Base-by-base conservation (phyloP, 2,329 filamentous ascomycete species). In the Arthrobotrys conoides region DNA sequence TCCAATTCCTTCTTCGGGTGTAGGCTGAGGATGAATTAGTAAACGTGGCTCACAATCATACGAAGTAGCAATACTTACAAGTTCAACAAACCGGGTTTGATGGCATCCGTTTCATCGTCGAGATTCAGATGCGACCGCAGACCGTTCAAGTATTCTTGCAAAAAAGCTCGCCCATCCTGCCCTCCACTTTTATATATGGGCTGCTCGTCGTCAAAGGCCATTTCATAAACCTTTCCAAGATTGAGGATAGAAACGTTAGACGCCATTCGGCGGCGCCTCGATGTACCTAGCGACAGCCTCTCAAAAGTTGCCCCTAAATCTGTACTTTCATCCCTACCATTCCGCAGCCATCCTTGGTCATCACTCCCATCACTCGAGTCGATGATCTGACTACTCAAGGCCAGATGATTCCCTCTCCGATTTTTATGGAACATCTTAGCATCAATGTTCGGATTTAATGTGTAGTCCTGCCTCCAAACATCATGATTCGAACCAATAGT, bases 401-500 rank as follows among this genome's bases (percentile, higher is more conserved):
- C 55, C 0, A 59, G 41, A 24, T 63, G 44, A 18, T 68, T 78
- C 5, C 30, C 16, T 20, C 71, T 72, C 5, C 68, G 61, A n/a
- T 57, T 27, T 20, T 49, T 69, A 8, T 51, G 63, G 20, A 72
- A 69, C 12, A 65, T 68, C 9, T n/a, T 22, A 61, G 27, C 18
- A 16, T 78, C 57, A 5, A 78, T 14, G 12, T 49, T 65, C 8
- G 51, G 46, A 46, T 72, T 64, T 12, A 65, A n/a, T 8, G 75
- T 78, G 27, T 63, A 78, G 30, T 78, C 75, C 22, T 78, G 75
- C 44, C 63, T 69, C 75, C 75, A 78, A n/a, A 78, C 24, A 14
- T 69, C 75, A 41, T 65, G 61, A 16, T 64, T 46, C 9, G 68
- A 78, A 4, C 55, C 59, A 41, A 78, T 64, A 16, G 36, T 48